Evolutionary conservation across 1,284 basidiomycete species (phyloP).

Genomic region (Melampsora larici-populina): DNA sequence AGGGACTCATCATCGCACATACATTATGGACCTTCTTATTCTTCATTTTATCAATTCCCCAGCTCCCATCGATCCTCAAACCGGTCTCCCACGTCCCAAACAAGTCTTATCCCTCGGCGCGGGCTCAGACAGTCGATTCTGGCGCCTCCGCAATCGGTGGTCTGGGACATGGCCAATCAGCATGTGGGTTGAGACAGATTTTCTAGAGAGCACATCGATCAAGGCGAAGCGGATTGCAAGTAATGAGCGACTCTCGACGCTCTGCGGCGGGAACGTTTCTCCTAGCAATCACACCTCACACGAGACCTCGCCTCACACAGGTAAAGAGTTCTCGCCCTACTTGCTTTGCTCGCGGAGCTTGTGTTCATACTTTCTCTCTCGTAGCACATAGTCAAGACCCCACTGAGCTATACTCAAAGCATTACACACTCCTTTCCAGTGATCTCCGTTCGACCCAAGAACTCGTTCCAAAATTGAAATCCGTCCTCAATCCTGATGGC

Average conservation of each 20-base stretch:
- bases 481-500: neutral
- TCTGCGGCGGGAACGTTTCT: neutral
- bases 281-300: neutral
- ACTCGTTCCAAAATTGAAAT: neutral
- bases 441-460: slow-evolving; percentile 12
- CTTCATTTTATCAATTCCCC: slow-evolving; percentile 62
- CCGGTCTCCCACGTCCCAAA: slow-evolving; percentile 52
- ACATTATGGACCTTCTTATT: slow-evolving; percentile 74
- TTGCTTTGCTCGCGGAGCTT: neutral
- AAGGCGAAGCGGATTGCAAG: neutral
- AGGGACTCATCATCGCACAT: slow-evolving; percentile 82
- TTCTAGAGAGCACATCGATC: neutral
- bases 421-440: slow-evolving; percentile 15
- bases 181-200: slow-evolving; percentile 31
- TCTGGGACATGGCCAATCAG: neutral
- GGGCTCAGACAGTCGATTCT: slow-evolving; percentile 88
- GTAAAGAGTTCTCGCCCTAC: neutral
- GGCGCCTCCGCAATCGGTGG: slow-evolving; percentile 65
- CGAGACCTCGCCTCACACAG: neutral
- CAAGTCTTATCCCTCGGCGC: slow-evolving; percentile 88
- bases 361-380: neutral
- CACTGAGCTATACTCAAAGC: slow-evolving; percentile 3
- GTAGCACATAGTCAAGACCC: neutral
- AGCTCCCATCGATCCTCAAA: neutral
- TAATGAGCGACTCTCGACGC: neutral